Base-by-base conservation (phyloP, 169 alveolate species). In the Sarcocystis neurona region DNA sequence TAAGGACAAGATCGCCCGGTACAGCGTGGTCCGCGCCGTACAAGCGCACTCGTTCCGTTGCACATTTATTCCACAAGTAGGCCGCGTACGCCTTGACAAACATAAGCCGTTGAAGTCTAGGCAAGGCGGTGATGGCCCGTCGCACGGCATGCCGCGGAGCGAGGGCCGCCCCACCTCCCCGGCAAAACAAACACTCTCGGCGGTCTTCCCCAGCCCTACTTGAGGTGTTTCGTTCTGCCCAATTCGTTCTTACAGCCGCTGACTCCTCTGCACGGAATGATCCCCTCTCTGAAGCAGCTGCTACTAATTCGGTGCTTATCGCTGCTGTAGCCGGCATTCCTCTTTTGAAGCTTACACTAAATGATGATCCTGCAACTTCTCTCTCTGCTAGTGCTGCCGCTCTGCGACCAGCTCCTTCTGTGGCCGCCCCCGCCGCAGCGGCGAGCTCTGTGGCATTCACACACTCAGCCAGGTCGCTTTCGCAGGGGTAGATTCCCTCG, bases 61-160 rank as follows among this genome's bases (percentile, higher is more conserved):
- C 82, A 39, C 82, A 72, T 20, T 1, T 27, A 18, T 72, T 72
- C 82, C 82, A 72, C 30, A 72, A 30, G 41, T 72, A 72, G 30
- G 82, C 39, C 58, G 82, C 47, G 20, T 72, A 72, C 18, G 82
- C 82, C 56, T 72, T 72, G 43, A 72, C 82, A 39, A 23, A 72
- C 6, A 72, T 41, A 15, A 72, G 58, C 27, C 82, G 39, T 53
- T 72, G 82, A 18, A 72, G 82, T 4, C 56, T n/a, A 3, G 82
- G 53, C 12, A 72, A 10, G 53, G 56, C 41, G 5, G 39, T n/a
- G 18, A 72, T 53, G 6, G 82, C 82, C 34, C 41, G 34, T 15
- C 34, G 47, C 34, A 72, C 82, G 30, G 34, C 82, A 0, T 72
- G 56, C 32, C 56, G 47, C 18, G 56, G 23, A 0, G 82, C 82